Base-by-base conservation (phyloP, 2,329 filamentous ascomycete genomes). In the Aspergillus alliaceus region DNA sequence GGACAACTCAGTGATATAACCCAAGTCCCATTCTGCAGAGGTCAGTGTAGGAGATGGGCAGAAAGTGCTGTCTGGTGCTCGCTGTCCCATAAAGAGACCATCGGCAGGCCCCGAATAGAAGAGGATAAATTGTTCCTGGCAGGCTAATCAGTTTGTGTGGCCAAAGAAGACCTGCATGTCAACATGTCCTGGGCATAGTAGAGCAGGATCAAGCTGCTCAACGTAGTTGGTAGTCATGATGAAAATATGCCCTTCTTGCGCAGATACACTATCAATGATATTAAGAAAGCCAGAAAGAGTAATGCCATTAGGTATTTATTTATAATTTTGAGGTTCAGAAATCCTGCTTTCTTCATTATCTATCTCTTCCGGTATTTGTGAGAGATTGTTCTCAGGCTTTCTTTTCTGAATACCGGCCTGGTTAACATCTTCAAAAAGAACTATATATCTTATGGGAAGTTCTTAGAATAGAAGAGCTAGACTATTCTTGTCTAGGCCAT, bases 211-310 rank as follows among this genome's bases (percentile, higher is more conserved):
- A 0, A 93, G 83, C 12, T 83, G 80, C 65, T 92, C 86, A 2
- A 88, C 86, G 58, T 85, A 84, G 72, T 93, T 93, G 32, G 89
- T 91, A 0, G 90, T 92, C 88, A 93, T 91, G 75, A 93, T 87
- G 24, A 93, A 81, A 14, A 93, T 84, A 44, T 89, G 84, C n/a
- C 90, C 90, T 74, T 93, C 90, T 64, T 90, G 89, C 2, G 86
- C 89, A 1, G 89, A 89, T 1, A 92, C 89, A 50, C 90, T 90
- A 66, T 96, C 91, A 37, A 95, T 91, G 56, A 88, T 88, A 71
- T 95, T 95, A 49, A 96, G 82, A 0, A 95, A 80, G 0, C 89
- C 90, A 0, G 89, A 90, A 1, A 95, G 81, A n/a, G n/a, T n/a
- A n/a, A n/a, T n/a, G n/a, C n/a, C n/a, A n/a, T n/a, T n/a, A n/a